A percentile compares a stretch with the other conserved stretches of the same genome.
phyloP scores from a whole-genome alignment of 2,329 filamentous ascomycete species.

The Ceratocystis destructans region DNA sequence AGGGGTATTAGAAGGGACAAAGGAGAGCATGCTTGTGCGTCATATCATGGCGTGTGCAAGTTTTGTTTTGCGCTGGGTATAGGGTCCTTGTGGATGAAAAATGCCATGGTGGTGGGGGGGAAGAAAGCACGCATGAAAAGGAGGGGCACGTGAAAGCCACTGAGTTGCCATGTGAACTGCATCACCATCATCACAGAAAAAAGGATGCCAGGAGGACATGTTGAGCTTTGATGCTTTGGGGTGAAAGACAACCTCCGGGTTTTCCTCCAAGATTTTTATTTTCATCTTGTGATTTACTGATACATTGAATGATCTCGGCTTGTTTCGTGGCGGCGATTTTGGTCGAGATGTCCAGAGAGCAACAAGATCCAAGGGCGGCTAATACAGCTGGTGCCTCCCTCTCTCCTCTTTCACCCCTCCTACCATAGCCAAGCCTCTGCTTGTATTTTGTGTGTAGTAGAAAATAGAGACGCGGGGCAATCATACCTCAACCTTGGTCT shows the following conservation, averaged over 20 bases:
- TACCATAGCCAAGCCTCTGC: neutral
- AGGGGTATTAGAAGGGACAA: neutral
- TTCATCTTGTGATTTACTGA: neutral
- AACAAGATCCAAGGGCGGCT: neutral
- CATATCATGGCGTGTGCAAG: neutral
- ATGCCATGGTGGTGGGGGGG: neutral
- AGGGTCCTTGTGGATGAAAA: neutral
- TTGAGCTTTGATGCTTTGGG: no score
- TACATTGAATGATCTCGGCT: neutral
- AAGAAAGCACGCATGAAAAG: neutral
- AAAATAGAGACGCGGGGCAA: constrained; percentile 21
- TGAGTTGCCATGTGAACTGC: neutral
- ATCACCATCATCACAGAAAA: no score
- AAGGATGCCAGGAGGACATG: no score
- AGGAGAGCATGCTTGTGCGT: constrained; percentile 2
- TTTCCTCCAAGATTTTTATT: neutral
- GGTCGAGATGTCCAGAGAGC: neutral
- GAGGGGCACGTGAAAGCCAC: neutral
- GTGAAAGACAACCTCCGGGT: neutral
- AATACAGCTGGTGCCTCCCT: neutral
- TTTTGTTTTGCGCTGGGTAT: neutral
- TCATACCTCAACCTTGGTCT: constrained; percentile 22
- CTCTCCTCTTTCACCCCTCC: neutral
- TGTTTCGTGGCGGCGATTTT: neutral
- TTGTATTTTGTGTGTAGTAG: neutral